Evolutionary conservation across 225 moss, liverwort and hornwort genomes (phyloP).

Genomic region (Neckera pumila): DNA sequence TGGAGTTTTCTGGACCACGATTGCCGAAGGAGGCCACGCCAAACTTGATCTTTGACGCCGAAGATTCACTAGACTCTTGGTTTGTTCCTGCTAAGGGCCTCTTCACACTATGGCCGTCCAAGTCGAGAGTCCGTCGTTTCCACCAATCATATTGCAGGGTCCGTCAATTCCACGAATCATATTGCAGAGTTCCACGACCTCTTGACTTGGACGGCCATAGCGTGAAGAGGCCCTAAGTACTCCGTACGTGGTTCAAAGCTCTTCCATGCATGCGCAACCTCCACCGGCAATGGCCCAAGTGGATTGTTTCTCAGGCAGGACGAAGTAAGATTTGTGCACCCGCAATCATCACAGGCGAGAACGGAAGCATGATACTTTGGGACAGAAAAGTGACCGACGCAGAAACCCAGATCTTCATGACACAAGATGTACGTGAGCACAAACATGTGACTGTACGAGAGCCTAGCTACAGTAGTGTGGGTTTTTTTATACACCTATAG

Average conservation of each 20-base stretch:
- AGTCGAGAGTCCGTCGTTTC: no score
- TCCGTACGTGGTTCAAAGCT: no score
- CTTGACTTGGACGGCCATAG: no score
- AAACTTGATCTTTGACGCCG: neutral
- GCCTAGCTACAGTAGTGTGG: no score
- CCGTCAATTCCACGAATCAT: no score
- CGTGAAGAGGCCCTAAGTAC: no score
- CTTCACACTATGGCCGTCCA: no score
- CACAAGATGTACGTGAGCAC: neutral
- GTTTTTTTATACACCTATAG: neutral
- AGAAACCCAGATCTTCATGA: neutral
- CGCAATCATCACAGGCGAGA: neutral
- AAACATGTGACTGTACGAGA: neutral
- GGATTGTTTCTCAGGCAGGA: neutral
- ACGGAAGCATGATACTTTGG: neutral
- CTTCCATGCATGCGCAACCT: no score
- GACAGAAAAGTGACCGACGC: neutral
- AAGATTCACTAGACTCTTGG: neutral
- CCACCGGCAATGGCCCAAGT: neutral
- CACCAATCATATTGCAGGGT: no score
- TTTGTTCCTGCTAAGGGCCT: no score
- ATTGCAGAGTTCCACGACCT: no score
- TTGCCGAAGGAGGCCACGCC: neutral
- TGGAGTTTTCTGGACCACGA: neutral
- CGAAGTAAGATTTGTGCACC: neutral